phyloP scores from a whole-genome alignment of 441 rosid genomes.

The Raphanus hybrid region DNA sequence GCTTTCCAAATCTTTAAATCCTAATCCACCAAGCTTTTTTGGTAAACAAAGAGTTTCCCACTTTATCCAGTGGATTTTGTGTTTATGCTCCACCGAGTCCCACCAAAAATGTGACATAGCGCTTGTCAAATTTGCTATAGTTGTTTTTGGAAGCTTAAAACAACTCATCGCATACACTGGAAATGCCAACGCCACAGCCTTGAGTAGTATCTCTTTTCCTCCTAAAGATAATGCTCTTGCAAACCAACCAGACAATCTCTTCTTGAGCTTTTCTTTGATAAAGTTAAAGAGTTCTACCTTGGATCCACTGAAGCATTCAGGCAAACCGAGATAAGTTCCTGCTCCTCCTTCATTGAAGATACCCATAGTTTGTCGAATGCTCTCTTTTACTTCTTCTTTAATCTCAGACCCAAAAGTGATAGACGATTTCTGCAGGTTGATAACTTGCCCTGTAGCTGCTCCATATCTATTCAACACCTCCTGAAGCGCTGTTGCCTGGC shows the following conservation, averaged over 20 bases:
- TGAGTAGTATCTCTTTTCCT: not conserved
- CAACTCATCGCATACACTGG: no score
- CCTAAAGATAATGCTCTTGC: not conserved
- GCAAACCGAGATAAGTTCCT: not conserved
- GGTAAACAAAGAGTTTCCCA: not conserved
- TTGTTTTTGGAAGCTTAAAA: no score
- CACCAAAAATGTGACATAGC: not conserved
- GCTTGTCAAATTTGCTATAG: no score
- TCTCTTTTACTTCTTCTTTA: not conserved
- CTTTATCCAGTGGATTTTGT: not conserved
- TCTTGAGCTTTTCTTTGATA: no score
- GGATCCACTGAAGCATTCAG: no score
- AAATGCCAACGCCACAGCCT: not conserved
- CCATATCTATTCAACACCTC: no score
- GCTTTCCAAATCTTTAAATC: not conserved
- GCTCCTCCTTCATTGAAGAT: not conserved
- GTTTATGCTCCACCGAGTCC: not conserved
- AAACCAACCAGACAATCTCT: not conserved
- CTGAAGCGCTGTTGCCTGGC: not conserved
- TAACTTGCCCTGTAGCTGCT: no score
- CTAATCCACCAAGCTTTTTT: not conserved
- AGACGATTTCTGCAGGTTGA: not conserved
- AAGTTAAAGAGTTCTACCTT: no score
- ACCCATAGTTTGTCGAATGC: not conserved
- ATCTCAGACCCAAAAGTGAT: no score